Evolutionary conservation across 495 filamentous ascomycete species (phyloP).

Genomic region (Aspergillus mulundensis): DNA sequence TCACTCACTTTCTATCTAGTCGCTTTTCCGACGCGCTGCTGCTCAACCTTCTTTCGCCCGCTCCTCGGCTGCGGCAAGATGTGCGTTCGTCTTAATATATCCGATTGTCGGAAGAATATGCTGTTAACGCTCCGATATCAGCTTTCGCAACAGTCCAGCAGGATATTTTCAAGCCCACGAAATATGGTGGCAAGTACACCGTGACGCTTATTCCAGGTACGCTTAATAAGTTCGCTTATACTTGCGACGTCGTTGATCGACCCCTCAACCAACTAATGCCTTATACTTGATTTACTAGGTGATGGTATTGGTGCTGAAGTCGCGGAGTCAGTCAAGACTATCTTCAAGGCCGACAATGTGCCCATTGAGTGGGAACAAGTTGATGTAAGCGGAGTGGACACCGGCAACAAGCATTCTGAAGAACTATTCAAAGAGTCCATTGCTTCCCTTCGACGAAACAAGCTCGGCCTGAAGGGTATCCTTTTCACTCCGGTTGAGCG

Average conservation of each 20-base stretch:
- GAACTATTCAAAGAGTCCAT: slow-evolving; percentile 93
- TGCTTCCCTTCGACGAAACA: slow-evolving; percentile 92
- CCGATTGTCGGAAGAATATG: background rate
- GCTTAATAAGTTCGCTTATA: background rate
- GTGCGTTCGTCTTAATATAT: slow-evolving; percentile 27
- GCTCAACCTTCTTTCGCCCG: slow-evolving; percentile 33
- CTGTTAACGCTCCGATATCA: slow-evolving; percentile 24
- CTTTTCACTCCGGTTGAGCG: slow-evolving; percentile 95
- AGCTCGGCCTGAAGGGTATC: slow-evolving; percentile 95
- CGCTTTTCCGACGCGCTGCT: slow-evolving; percentile 40
- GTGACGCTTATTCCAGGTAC: slow-evolving; percentile 92
- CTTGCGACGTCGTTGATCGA: background rate
- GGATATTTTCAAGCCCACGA: slow-evolving; percentile 97
- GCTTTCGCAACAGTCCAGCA: slow-evolving; percentile 72
- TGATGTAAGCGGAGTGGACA: slow-evolving; percentile 88
- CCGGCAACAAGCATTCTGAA: slow-evolving; percentile 83
- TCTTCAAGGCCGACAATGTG: slow-evolving; percentile 99
- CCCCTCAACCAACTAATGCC: background rate
- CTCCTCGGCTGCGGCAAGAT: slow-evolving; percentile 36
- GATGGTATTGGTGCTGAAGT: slow-evolving; percentile 98
- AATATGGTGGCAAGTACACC: slow-evolving; percentile 99
- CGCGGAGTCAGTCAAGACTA: slow-evolving; percentile 93
- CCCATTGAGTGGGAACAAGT: slow-evolving; percentile 98
- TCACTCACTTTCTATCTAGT: slow-evolving; percentile 20
- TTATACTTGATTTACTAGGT: slow-evolving; percentile 41